These are phyloP conservation scores for Capsella rubella DNA, from an alignment of 441 rosid species.

Conservation along the genomic window DNA sequence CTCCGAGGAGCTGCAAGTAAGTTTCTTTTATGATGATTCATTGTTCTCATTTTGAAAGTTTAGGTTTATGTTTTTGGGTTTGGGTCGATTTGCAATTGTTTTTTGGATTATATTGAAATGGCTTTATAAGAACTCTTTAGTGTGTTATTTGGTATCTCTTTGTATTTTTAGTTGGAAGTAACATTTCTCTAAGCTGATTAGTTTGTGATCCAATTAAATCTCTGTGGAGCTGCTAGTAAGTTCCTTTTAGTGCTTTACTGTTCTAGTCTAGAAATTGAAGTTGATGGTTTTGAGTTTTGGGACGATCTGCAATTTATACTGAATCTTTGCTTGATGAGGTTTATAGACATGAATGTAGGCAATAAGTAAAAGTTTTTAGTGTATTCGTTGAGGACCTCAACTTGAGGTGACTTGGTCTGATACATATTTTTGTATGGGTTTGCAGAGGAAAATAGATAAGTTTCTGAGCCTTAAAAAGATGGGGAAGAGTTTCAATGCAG, in stretches of 20 bases:
- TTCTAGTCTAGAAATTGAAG: neutral
- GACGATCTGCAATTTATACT: neutral
- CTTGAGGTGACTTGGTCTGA: constrained; percentile 1
- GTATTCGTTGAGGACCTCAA: neutral
- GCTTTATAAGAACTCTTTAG: neutral
- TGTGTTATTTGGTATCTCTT: neutral
- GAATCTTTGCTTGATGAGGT: neutral
- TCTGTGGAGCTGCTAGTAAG: constrained; percentile 86
- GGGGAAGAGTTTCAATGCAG: constrained; percentile 95
- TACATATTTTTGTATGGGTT: constrained; percentile 32
- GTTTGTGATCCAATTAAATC: neutral
- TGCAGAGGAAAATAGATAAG: constrained; percentile 81
- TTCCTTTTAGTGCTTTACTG: neutral
- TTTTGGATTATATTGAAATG: neutral
- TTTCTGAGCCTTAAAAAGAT: constrained; percentile 76
- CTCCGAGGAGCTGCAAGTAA: constrained; percentile 86
- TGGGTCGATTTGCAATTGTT: neutral
- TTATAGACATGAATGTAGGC: neutral
- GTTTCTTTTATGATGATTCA: constrained; percentile 33
- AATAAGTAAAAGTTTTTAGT: neutral
- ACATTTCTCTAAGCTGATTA: neutral
- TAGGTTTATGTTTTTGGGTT: neutral
- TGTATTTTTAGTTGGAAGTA: neutral
- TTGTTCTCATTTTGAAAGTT: neutral
- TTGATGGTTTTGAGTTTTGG: neutral